phyloP scores from a whole-genome alignment of 163 green algal genomes.

The Volvox carteri region DNA sequence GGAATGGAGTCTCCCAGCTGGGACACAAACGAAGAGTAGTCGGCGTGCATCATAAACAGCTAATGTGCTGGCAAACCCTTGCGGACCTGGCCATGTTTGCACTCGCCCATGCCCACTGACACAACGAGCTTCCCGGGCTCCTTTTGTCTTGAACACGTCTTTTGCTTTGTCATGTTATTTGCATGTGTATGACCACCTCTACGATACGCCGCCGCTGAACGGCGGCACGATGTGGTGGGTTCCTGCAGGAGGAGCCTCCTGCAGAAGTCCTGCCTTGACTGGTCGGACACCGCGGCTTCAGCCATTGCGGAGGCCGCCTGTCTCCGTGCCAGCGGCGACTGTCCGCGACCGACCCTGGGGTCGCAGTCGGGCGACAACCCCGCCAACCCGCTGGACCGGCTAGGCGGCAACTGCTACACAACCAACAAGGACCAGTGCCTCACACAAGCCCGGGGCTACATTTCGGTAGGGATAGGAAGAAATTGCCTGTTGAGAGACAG shows the following conservation, averaged over 20 bases:
- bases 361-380: neutral
- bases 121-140: neutral
- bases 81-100: too few relatives aligned
- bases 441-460: neutral
- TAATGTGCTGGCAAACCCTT: neutral
- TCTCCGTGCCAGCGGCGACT: neutral
- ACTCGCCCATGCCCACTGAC: neutral
- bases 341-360: neutral
- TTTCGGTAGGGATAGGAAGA: neutral
- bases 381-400: neutral
- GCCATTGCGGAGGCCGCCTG: neutral
- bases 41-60: neutral
- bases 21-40: neutral
- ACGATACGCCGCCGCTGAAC: neutral
- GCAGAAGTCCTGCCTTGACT: neutral
- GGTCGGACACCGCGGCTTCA: neutral
- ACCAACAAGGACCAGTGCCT: neutral
- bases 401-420: neutral
- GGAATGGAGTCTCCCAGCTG: neutral
- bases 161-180: neutral
- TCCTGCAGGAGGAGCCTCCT: neutral
- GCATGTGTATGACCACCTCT: neutral
- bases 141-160: neutral
- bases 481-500: too few relatives aligned
- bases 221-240: neutral